Base-by-base conservation (phyloP, 1,139 yeast genomes). In the Spathaspora sp. region DNA sequence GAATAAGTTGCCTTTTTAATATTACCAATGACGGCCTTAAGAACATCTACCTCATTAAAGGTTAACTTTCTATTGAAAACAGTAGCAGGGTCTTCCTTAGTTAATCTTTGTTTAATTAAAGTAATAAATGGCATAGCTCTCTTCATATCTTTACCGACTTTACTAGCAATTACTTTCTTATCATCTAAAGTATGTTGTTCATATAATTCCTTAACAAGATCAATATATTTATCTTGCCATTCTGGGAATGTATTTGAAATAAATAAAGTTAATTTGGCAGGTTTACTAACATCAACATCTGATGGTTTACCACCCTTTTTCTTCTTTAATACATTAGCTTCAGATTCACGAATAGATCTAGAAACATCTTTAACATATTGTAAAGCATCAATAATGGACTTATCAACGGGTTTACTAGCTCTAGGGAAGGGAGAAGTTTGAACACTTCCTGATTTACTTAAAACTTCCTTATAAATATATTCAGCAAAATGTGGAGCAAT, bases 91-190 rank as follows among this genome's bases (percentile, higher is more conserved):
- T 84, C 71, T 61, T 86, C 93, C 44, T 72, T 72, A 15, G 74
- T 64, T 56, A 93, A 77, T 70, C 96, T 84, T 63, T 84, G 87
- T 68, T 93, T 89, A 66, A 93, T 74, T 55, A 82, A 74, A 53
- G 93, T 84, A 53, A 93, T 91, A 67, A 91, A 93, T 50, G 98
- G 98, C 99, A 95, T 93, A 51, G 96, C 98, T 57, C 95, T 84
- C 78, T 90, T 90, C 86, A 91, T 82, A 58, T 86, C 93, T 64
- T 82, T 83, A 53, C 86, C 86, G 49, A 86, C 83, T 60, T 72
- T 80, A 54, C 80, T 76, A 64, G 79, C 84, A 54, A 86, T 73
- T 47, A 67, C 69, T 57, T 77, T 78, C 68, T 76, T 83, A 62
- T 86, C 90, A 51, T 81, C 74, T 57, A 86, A 72, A 27, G 77